These are phyloP conservation scores for Lentinus tigrinus DNA, from an alignment of 768 basidiomycete genomes.

Conservation along the genomic window DNA sequence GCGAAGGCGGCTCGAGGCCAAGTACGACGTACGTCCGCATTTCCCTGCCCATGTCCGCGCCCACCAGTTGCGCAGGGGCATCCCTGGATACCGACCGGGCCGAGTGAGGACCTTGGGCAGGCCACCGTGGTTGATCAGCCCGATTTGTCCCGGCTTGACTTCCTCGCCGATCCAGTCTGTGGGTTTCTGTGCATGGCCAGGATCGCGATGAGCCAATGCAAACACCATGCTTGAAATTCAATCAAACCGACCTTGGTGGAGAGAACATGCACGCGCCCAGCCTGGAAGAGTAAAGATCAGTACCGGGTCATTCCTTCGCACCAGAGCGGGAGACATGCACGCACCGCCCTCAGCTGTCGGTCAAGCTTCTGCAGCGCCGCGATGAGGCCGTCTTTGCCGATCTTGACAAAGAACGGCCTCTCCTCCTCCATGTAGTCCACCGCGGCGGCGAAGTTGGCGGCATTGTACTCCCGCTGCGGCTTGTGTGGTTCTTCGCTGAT, in stretches of 20 bases:
- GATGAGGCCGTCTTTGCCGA: conserved; percentile 65
- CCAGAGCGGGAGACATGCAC: background rate
- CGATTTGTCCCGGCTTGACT: conserved; percentile 68
- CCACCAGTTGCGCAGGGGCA: conserved; percentile 84
- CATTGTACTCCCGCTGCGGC: background rate
- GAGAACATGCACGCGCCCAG: conserved; percentile 54
- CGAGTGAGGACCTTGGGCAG: conserved; percentile 71
- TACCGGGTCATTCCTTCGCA: background rate
- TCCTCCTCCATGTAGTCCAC: conserved; percentile 53
- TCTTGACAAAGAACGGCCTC: conserved; percentile 69
- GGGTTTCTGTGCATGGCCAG: conserved; percentile 39
- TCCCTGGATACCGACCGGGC: conserved; percentile 76
- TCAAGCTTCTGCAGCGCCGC: conserved; percentile 72
- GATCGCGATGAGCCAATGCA: background rate
- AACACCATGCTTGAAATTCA: background rate
- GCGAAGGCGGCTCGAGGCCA: background rate
- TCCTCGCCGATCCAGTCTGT: conserved; percentile 71
- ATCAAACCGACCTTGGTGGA: conserved; percentile 53
- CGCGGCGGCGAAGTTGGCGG: conserved; percentile 40
- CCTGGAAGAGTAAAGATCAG: conserved; percentile 33
- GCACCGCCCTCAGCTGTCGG: conserved; percentile 52
- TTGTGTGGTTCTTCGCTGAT: conserved; percentile 15
- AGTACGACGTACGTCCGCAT: conserved; percentile 56
- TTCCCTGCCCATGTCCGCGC: conserved; percentile 72
- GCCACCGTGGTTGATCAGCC: conserved; percentile 81